These are phyloP conservation scores for Plasmodium inui DNA, from an alignment of 169 alveolate species.

Conservation along the genomic window DNA sequence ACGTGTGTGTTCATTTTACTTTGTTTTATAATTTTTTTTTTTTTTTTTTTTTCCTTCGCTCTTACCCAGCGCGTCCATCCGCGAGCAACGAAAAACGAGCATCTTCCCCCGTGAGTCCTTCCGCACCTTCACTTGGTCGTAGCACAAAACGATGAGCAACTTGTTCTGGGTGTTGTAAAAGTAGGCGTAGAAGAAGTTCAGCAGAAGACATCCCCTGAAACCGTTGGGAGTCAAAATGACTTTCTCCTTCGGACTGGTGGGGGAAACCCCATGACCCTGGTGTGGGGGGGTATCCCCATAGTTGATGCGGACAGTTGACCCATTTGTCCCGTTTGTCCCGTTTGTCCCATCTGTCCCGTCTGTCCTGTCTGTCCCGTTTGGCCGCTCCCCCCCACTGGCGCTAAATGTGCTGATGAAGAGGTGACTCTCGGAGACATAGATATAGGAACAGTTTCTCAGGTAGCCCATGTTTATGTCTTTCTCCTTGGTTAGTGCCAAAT, in stretches of 20 bases:
- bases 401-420: constrained; percentile 5
- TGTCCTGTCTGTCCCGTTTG: too few species aligned
- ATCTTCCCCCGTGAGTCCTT: constrained; percentile 1
- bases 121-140: constrained; percentile 25
- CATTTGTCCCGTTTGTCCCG: not conserved
- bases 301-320: not conserved
- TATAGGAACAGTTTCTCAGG: constrained; percentile 26
- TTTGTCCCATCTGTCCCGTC: too few species aligned
- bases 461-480: constrained; percentile 40
- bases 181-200: constrained; percentile 53
- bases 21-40: not conserved
- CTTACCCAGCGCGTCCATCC: constrained; percentile 40
- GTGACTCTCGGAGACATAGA: constrained; percentile 17
- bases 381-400: not conserved
- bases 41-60: not conserved
- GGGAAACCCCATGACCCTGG: not conserved
- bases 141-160: constrained; percentile 44
- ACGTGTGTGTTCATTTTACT: not conserved
- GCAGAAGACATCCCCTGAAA: constrained; percentile 31
- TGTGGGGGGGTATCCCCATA: not conserved
- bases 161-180: constrained; percentile 53
- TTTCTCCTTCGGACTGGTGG: not conserved
- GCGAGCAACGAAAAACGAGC: constrained; percentile 10
- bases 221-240: constrained; percentile 35
- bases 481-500: constrained; percentile 45